Percentiles rank a stretch among this genome's conserved stretches.
Evolutionary conservation across 2,329 filamentous ascomycete genomes (phyloP).

Genomic region (Anthostomella pinea): DNA sequence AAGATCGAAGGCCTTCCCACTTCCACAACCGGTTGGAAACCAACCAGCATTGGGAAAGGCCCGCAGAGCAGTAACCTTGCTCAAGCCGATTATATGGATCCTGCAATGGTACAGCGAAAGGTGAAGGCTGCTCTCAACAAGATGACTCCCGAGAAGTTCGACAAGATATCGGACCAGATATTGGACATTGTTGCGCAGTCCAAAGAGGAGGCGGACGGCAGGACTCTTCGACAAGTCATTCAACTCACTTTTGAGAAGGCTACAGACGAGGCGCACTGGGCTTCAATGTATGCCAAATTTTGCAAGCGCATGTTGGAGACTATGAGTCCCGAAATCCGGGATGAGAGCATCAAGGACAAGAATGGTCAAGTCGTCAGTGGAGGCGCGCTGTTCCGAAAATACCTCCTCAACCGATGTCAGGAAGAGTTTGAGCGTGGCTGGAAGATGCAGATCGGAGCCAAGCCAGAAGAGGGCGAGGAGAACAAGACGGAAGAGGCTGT

Average conservation of each 20-base stretch:
- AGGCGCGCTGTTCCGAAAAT: conserved; percentile 95
- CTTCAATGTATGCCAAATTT: conserved; percentile 98
- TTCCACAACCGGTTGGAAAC: conserved; percentile 84
- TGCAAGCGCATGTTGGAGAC: conserved; percentile 94
- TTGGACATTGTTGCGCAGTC: conserved; percentile 90
- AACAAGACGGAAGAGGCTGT: conserved; percentile 66
- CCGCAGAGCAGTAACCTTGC: conserved; percentile 40
- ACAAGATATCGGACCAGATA: conserved; percentile 79
- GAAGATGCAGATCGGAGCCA: conserved; percentile 79
- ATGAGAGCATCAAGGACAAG: conserved; percentile 93
- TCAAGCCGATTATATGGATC: conserved; percentile 64
- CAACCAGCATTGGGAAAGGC: conserved; percentile 61
- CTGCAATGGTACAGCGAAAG: conserved; percentile 95
- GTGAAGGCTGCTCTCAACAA: conserved; percentile 98
- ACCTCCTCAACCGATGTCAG: conserved; percentile 96
- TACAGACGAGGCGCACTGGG: conserved; percentile 97
- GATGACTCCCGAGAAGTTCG: conserved; percentile 98
- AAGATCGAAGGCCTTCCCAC: conserved; percentile 77
- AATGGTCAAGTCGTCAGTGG: conserved; percentile 83
- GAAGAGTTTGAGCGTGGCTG: conserved; percentile 98
- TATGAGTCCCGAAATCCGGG: conserved; percentile 92
- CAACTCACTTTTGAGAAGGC: conserved; percentile 99
- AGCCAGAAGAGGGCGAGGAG: conserved; percentile 62
- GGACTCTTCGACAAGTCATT: conserved; percentile 94
- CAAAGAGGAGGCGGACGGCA: conserved; percentile 90